A percentile compares a stretch with the other conserved stretches of the same genome.
These are phyloP conservation scores for Arthrobotrys musiformis DNA, from an alignment of 2,329 filamentous ascomycete species.

Conservation along the genomic window DNA sequence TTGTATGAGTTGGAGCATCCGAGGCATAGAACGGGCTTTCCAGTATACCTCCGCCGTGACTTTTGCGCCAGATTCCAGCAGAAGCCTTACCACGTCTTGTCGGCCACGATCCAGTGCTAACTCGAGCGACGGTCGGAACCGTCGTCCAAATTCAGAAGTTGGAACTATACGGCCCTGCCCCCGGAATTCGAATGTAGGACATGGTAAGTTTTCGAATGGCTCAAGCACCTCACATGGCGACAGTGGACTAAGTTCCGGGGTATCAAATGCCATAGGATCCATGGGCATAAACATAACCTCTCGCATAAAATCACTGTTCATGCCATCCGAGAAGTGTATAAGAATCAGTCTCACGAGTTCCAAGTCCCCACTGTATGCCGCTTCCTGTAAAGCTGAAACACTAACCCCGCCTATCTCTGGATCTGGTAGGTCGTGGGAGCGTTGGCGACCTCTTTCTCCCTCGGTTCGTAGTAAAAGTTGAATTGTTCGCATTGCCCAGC, in stretches of 20 bases:
- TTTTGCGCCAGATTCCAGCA: not conserved
- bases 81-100: not conserved
- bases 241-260: too few relatives aligned
- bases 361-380: not conserved
- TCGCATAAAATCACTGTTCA: too few relatives aligned
- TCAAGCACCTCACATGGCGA: too few relatives aligned
- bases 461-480: not conserved
- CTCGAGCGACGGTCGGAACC: not conserved
- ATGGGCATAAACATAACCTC: too few relatives aligned
- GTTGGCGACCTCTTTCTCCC: not conserved
- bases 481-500: slow-evolving; percentile 2
- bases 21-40: not conserved
- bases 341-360: not conserved
- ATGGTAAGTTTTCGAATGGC: too few relatives aligned
- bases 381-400: slow-evolving; percentile 1
- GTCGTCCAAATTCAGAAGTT: too few relatives aligned
- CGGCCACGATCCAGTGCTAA: not conserved
- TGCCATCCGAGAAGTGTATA: not conserved
- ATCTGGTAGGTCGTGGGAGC: too few relatives aligned
- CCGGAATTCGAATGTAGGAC: too few relatives aligned
- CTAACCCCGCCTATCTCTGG: too few relatives aligned
- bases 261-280: too few relatives aligned
- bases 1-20: not conserved
- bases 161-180: too few relatives aligned
- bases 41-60: not conserved